A percentile compares a stretch with the other conserved stretches of the same genome.
Conservation (phyloP, 352 stramenopile genomes). For the Aphanomyces euteiches region DNA sequence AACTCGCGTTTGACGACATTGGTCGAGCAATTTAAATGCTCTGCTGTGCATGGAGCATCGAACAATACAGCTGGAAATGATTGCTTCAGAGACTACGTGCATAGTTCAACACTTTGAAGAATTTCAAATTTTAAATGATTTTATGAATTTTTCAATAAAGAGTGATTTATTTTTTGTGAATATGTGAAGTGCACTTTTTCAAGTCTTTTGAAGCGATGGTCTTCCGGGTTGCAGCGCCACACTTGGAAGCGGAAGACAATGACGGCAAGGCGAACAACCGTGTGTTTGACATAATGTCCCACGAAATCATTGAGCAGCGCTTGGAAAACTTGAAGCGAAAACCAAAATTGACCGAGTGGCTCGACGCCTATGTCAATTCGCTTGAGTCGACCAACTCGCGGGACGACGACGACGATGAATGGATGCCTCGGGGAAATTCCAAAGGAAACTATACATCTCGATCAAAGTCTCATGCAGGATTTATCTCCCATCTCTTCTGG, state of each 20-base stretch:
- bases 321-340: slow-evolving; percentile 83
- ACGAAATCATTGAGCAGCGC: slow-evolving; percentile 80
- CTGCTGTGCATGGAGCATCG: too few relatives aligned
- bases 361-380: slow-evolving; percentile 70
- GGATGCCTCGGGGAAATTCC: neutral
- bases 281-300: slow-evolving; percentile 54
- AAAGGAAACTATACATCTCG: neutral
- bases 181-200: neutral
- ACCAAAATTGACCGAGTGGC: slow-evolving; percentile 50
- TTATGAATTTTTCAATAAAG: too few relatives aligned
- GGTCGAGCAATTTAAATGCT: too few relatives aligned
- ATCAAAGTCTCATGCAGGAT: slow-evolving; percentile 30
- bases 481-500: slow-evolving; percentile 52
- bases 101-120: too few relatives aligned
- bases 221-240: slow-evolving; percentile 16
- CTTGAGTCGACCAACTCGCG: slow-evolving; percentile 41
- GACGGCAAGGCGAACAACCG: slow-evolving; percentile 9
- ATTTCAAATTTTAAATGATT: too few relatives aligned
- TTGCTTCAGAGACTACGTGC: too few relatives aligned
- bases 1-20: too few relatives aligned
- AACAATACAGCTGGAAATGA: too few relatives aligned
- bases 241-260: neutral
- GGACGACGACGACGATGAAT: slow-evolving; percentile 40
- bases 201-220: slow-evolving; percentile 5
- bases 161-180: neutral